Percentiles rank a stretch among this genome's conserved stretches.
These are phyloP conservation scores for Kalaharituber pfeilii DNA, from an alignment of 2,329 filamentous ascomycete species.

Conservation along the genomic window DNA sequence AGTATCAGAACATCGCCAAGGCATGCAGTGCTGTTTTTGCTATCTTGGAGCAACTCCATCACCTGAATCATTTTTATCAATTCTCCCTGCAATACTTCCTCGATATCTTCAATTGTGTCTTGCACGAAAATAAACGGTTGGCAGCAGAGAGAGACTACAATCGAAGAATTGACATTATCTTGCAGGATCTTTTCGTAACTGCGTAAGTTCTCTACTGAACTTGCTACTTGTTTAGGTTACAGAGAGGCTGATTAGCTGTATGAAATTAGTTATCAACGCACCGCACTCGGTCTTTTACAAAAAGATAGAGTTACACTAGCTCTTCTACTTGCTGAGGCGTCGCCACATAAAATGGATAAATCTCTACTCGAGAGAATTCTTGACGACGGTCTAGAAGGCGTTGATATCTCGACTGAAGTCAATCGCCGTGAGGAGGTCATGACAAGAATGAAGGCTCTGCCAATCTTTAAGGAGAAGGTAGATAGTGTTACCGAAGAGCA, in stretches of 20 bases:
- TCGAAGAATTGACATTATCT: slow-evolving; percentile 68
- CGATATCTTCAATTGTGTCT: slow-evolving; percentile 87
- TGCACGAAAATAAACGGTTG: slow-evolving; percentile 61
- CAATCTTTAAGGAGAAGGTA: slow-evolving; percentile 55
- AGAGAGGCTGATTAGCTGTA: background rate
- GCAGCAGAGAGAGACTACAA: slow-evolving; percentile 56
- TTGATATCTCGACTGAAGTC: slow-evolving; percentile 56
- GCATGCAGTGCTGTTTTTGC: slow-evolving; percentile 97
- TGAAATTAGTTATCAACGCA: slow-evolving; percentile 66
- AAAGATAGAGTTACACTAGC: slow-evolving; percentile 88
- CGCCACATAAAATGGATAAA: slow-evolving; percentile 94
- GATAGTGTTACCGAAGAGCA: slow-evolving; percentile 42
- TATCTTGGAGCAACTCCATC: slow-evolving; percentile 88
- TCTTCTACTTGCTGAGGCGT: slow-evolving; percentile 84
- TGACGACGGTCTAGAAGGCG: slow-evolving; percentile 56
- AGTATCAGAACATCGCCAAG: slow-evolving; percentile 82
- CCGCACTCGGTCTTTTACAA: slow-evolving; percentile 79
- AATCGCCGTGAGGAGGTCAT: slow-evolving; percentile 51
- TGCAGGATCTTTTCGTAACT: slow-evolving; percentile 78
- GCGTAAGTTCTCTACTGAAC: slow-evolving; percentile 29
- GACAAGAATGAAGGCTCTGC: slow-evolving; percentile 48
- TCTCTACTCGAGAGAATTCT: slow-evolving; percentile 70
- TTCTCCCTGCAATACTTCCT: slow-evolving; percentile 98
- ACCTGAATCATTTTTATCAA: slow-evolving; percentile 98
- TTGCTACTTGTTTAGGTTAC: background rate